These are phyloP conservation scores for Candida lessepsii DNA, from an alignment of 805 yeast species.

Conservation along the genomic window DNA sequence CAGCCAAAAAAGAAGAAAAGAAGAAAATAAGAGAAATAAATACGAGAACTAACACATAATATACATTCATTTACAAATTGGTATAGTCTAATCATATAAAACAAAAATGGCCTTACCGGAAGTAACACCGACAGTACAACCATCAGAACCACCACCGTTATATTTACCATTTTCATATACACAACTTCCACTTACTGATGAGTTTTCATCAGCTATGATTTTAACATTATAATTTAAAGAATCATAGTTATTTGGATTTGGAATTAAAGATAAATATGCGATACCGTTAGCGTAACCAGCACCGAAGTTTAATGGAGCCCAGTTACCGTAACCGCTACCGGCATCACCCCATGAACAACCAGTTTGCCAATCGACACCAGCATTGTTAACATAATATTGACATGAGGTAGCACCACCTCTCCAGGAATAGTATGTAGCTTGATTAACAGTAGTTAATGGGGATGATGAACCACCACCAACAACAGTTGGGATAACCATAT, in stretches of 20 bases:
- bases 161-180: slow-evolving; percentile 73
- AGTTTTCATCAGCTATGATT: slow-evolving; percentile 43
- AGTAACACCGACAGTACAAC: slow-evolving; percentile 92
- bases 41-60: slow-evolving; percentile 4
- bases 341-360: slow-evolving; percentile 72
- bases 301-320: slow-evolving; percentile 79
- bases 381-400: slow-evolving; percentile 74
- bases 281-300: slow-evolving; percentile 64
- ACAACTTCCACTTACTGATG: slow-evolving; percentile 71
- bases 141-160: slow-evolving; percentile 69
- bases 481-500: slow-evolving; percentile 72
- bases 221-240: slow-evolving; percentile 43
- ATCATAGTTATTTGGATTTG: slow-evolving; percentile 67
- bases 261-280: slow-evolving; percentile 69
- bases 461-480: slow-evolving; percentile 51
- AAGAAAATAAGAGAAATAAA: no score
- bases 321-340: slow-evolving; percentile 66
- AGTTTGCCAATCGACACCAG: slow-evolving; percentile 64
- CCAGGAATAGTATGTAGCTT: slow-evolving; percentile 60
- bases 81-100: slow-evolving; percentile 43
- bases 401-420: slow-evolving; percentile 62
- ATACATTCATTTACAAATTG: slow-evolving; percentile 5
- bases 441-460: slow-evolving; percentile 60
- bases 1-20: no score
- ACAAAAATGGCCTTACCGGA: slow-evolving; percentile 83